Evolutionary conservation across 1,284 basidiomycete species (phyloP).

Genomic region (Puccinia brachypodii): DNA sequence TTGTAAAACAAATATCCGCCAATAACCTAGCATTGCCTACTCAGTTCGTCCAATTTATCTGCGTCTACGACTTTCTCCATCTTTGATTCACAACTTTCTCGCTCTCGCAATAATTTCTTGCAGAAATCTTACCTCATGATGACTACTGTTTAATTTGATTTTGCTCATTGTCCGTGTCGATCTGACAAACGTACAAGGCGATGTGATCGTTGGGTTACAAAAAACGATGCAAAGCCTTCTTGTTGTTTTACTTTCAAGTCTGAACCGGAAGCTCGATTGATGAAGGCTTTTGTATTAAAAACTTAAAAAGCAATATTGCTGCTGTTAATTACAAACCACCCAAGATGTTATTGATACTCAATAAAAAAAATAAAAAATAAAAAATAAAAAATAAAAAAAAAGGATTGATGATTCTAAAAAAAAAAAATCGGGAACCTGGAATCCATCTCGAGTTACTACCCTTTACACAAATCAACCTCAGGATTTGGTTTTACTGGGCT

Average conservation of each 20-base stretch:
- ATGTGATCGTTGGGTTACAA: constrained; percentile 19
- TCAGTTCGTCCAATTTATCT: no score
- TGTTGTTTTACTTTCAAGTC: constrained; percentile 13
- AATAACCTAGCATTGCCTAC: no score
- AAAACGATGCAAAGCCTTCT: constrained; percentile 12
- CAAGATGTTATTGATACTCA: constrained; percentile 21
- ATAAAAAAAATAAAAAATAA: no score
- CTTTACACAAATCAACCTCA: constrained; percentile 14
- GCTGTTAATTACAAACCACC: constrained; percentile 13
- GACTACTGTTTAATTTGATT: no score
- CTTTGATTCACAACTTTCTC: no score
- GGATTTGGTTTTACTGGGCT: constrained; percentile 2
- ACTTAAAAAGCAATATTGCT: not conserved
- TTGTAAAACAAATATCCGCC: no score
- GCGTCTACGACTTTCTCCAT: no score
- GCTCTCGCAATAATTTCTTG: no score
- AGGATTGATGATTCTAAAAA: constrained; percentile 30
- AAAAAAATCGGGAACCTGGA: not conserved
- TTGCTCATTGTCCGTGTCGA: no score
- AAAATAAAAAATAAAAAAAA: no score
- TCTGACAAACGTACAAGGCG: constrained; percentile 27
- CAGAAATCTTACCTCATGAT: no score
- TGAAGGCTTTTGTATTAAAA: constrained; percentile 1
- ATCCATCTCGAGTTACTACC: constrained; percentile 19
- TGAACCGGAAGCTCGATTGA: not conserved